Conservation (phyloP, 75 land plant species). For the Cunninghamia lanceolata region DNA sequence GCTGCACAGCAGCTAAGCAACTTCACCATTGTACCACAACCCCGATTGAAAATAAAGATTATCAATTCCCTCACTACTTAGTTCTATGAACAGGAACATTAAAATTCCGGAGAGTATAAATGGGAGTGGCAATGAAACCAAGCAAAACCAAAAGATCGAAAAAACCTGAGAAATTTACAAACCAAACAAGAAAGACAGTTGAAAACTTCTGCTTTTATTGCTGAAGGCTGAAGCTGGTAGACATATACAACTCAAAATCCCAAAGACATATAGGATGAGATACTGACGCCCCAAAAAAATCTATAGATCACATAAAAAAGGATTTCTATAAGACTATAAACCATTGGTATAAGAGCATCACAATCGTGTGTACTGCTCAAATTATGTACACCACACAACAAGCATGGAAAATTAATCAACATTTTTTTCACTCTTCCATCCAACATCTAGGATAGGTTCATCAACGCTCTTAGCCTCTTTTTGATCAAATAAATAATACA, state of each 20-base stretch:
- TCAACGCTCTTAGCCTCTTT: background rate
- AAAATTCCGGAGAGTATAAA: background rate
- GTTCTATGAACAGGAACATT: background rate
- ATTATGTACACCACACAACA: conserved; percentile 6
- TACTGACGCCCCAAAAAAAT: background rate
- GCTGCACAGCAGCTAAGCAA: background rate
- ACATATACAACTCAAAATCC: conserved; percentile 9
- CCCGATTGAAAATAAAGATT: background rate
- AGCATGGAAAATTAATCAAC: background rate
- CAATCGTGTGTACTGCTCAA: background rate
- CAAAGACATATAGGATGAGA: conserved; percentile 4
- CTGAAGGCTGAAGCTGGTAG: background rate
- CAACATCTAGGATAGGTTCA: background rate
- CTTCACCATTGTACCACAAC: background rate
- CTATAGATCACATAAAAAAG: background rate
- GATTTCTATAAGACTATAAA: background rate
- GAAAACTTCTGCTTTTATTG: background rate
- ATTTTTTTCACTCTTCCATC: background rate
- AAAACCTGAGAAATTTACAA: background rate
- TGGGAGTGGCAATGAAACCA: background rate
- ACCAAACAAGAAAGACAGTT: background rate
- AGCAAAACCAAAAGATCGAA: background rate
- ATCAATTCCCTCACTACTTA: background rate
- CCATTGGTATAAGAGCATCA: background rate
- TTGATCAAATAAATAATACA: background rate